A percentile compares a stretch with the other conserved stretches of the same genome.
Conservation (phyloP, 352 stramenopile species). For the Blastocystis sp. region DNA sequence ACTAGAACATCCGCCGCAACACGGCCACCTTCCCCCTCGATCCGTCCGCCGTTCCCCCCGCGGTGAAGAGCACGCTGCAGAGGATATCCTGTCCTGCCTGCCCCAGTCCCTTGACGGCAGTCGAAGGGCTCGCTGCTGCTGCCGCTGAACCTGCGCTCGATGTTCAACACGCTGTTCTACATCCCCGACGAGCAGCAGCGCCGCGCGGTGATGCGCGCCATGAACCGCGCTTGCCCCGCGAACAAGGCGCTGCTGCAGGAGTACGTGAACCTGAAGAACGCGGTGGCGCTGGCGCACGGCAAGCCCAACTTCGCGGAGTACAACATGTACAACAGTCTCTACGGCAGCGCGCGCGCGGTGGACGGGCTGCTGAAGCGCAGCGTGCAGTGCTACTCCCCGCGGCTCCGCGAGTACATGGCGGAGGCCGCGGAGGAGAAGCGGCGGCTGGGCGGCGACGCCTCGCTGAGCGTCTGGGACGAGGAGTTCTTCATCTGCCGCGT, state of each 20-base stretch:
- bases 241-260: constrained; percentile 22
- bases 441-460: neutral
- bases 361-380: neutral
- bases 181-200: neutral
- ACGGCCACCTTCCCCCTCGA: neutral
- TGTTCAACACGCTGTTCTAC: neutral
- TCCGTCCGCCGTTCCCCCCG: neutral
- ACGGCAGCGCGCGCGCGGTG: neutral
- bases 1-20: constrained; percentile 48
- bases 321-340: constrained; percentile 47
- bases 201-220: neutral
- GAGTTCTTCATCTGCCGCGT: constrained; percentile 9
- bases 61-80: neutral
- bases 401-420: neutral
- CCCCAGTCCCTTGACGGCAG: neutral
- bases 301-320: constrained; percentile 24
- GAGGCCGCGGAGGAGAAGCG: constrained; percentile 7
- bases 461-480: constrained; percentile 42
- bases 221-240: neutral
- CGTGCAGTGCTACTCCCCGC: neutral
- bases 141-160: neutral
- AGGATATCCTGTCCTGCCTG: neutral
- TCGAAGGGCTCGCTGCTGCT: neutral
- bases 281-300: neutral
- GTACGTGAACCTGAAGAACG: constrained; percentile 4